These are phyloP conservation scores for Aspergillus sclerotialis DNA, from an alignment of 2,329 filamentous ascomycete species.

Conservation along the genomic window DNA sequence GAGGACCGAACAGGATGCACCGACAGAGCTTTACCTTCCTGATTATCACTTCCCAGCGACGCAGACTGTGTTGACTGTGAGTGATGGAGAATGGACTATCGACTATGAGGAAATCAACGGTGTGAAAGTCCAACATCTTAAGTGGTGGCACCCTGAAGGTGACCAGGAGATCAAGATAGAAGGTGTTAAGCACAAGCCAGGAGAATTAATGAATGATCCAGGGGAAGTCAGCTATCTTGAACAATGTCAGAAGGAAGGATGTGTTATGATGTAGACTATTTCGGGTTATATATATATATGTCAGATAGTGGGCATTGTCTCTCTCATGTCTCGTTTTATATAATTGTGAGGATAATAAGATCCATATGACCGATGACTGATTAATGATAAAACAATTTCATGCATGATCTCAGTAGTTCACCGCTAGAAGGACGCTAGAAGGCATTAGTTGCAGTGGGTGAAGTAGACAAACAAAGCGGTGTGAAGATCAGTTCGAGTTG, in stretches of 20 bases:
- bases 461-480: too few species aligned
- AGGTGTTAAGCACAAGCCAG: constrained; percentile 59
- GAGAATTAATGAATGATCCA: constrained; percentile 37
- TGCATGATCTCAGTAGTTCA: too few species aligned
- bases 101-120: constrained; percentile 64
- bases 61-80: constrained; percentile 64
- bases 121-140: constrained; percentile 65
- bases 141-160: constrained; percentile 89
- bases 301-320: not conserved
- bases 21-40: constrained; percentile 79
- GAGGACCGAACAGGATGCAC: constrained; percentile 55
- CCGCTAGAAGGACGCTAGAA: too few species aligned
- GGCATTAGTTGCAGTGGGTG: too few species aligned
- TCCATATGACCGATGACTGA: too few species aligned
- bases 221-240: constrained; percentile 74
- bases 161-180: constrained; percentile 72
- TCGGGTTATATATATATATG: not conserved
- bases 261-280: constrained; percentile 42
- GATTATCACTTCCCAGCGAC: constrained; percentile 85
- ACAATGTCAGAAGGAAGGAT: constrained; percentile 42
- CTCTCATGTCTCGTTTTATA: too few species aligned
- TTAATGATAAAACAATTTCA: too few species aligned
- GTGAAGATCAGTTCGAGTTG: too few species aligned
- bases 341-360: too few species aligned
- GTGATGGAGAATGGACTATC: constrained; percentile 85